Percentiles rank a stretch among this genome's conserved stretches.
phyloP scores from a whole-genome alignment of 2,329 filamentous ascomycete genomes.

The Curvularia lunata region DNA sequence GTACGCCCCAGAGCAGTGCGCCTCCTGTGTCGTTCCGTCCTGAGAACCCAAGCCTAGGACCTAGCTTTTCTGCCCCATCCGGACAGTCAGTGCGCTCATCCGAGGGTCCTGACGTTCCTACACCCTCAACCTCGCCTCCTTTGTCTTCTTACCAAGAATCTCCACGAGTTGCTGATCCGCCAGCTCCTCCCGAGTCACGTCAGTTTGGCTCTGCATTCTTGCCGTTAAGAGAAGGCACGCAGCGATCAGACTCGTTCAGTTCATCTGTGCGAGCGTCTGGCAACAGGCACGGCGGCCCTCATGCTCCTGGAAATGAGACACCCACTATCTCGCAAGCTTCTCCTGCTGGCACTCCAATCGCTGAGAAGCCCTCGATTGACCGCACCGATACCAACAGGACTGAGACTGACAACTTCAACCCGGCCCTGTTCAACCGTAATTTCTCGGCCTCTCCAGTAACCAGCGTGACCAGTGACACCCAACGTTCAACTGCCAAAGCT shows the following conservation, averaged over 20 bases:
- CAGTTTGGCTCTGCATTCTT: conserved; percentile 80
- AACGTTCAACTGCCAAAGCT: conserved; percentile 41
- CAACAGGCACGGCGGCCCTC: conserved; percentile 66
- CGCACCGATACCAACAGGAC: conserved; percentile 45
- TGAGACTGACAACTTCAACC: conserved; percentile 45
- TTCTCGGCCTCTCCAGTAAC: conserved; percentile 50
- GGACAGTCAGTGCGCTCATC: conserved; percentile 54
- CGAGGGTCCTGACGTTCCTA: conserved; percentile 60
- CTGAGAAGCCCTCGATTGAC: conserved; percentile 51
- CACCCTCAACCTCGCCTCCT: conserved; percentile 69
- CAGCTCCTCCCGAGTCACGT: conserved; percentile 72
- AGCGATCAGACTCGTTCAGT: conserved; percentile 69
- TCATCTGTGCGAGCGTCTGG: conserved; percentile 79
- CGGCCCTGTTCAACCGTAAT: conserved; percentile 48
- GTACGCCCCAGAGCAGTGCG: conserved; percentile 52
- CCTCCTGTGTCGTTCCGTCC: conserved; percentile 69
- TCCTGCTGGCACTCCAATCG: conserved; percentile 60
- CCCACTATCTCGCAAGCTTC: conserved; percentile 53
- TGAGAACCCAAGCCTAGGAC: conserved; percentile 50
- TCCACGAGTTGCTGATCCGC: conserved; percentile 64
- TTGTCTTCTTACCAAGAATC: conserved; percentile 59
- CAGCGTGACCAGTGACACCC: conserved; percentile 49
- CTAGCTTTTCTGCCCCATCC: conserved; percentile 51
- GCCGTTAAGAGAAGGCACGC: conserved; percentile 66
- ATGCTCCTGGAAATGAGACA: conserved; percentile 56